A percentile compares a stretch with the other conserved stretches of the same genome.
These are phyloP conservation scores for Spinellus fusiger DNA, from an alignment of 192 early-diverging fungal species.

Conservation along the genomic window DNA sequence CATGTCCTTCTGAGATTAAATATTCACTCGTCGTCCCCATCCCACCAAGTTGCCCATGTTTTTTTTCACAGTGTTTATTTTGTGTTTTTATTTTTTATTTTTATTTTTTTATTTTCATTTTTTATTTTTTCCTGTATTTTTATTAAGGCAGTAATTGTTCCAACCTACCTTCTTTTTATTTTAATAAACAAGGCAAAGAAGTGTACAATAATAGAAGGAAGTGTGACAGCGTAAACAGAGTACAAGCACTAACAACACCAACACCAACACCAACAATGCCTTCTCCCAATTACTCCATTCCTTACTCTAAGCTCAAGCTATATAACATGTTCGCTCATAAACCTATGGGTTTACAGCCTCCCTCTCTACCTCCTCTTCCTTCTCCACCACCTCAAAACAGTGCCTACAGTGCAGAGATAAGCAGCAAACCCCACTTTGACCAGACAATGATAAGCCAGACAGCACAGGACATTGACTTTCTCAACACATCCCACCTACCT, in stretches of 20 bases:
- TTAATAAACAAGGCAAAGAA: no score
- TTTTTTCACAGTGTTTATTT: neutral
- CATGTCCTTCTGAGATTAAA: no score
- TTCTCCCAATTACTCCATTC: neutral
- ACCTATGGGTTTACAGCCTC: neutral
- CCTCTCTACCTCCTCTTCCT: neutral
- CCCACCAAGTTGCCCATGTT: neutral
- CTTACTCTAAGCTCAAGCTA: neutral
- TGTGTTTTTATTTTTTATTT: neutral
- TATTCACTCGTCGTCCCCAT: no score
- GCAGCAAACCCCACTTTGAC: neutral
- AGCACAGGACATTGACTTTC: neutral
- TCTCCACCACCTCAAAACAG: slow-evolving; percentile 1
- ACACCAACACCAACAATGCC: neutral
- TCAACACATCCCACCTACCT: neutral
- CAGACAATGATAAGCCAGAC: neutral
- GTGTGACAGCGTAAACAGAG: neutral
- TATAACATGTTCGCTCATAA: slow-evolving; percentile 12
- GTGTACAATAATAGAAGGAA: no score
- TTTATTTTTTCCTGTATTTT: no score
- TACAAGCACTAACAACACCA: neutral
- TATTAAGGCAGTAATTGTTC: no score
- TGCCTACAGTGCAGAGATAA: no score
- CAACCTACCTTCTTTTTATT: no score
- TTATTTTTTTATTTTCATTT: neutral